Percentiles rank a stretch among this genome's conserved stretches.
These are phyloP conservation scores for Collybia sordida DNA, from an alignment of 768 basidiomycete species.

Conservation along the genomic window DNA sequence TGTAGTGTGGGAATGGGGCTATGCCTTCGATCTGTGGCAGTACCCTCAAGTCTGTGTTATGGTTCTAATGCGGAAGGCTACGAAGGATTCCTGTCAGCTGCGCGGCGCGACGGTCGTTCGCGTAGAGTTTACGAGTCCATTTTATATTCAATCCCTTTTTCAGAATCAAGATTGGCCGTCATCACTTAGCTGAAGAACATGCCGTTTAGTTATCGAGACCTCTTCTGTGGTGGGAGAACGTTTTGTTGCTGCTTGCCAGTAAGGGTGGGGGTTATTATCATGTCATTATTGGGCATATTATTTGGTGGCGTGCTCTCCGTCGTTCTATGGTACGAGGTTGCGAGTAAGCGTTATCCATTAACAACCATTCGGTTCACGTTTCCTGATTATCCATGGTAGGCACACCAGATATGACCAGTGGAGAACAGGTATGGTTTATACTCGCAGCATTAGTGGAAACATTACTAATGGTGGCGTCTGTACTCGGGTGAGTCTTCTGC, in stretches of 20 bases:
- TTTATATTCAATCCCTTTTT: neutral
- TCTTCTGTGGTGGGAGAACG: slow-evolving; percentile 48
- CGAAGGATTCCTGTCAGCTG: no score
- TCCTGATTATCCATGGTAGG: slow-evolving; percentile 20
- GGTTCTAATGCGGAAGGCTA: no score
- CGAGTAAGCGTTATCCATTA: slow-evolving; percentile 38
- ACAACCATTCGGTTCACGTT: neutral
- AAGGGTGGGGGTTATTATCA: slow-evolving; percentile 55
- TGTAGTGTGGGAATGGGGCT: neutral
- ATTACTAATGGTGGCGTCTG: slow-evolving; percentile 50
- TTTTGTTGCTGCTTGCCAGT: slow-evolving; percentile 69
- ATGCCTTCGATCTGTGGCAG: neutral
- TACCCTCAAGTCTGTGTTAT: neutral
- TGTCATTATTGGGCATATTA: slow-evolving; percentile 53
- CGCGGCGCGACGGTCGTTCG: no score
- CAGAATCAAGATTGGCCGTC: neutral
- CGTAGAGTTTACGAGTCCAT: neutral
- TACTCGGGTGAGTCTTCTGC: slow-evolving; percentile 46
- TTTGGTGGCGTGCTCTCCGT: slow-evolving; percentile 53
- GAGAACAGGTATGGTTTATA: slow-evolving; percentile 42
- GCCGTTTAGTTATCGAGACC: slow-evolving; percentile 42
- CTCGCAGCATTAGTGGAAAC: slow-evolving; percentile 54
- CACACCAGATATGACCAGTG: slow-evolving; percentile 31
- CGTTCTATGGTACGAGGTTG: slow-evolving; percentile 62
- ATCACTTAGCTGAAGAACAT: slow-evolving; percentile 18